These are phyloP conservation scores for Coccinonectria pachysandricola DNA, from an alignment of 2,329 filamentous ascomycete species.

Conservation along the genomic window DNA sequence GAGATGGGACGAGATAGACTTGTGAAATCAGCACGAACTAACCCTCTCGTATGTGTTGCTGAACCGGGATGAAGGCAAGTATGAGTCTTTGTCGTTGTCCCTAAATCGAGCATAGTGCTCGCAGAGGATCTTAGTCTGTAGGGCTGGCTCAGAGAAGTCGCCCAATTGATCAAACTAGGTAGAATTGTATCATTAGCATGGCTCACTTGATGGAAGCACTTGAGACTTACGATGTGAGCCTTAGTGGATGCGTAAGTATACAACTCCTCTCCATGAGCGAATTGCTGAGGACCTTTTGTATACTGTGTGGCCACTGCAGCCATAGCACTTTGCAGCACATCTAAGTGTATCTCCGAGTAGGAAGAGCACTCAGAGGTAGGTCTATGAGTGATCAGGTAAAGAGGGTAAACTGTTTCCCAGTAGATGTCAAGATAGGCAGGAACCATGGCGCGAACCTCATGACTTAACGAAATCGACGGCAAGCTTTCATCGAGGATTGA, in stretches of 20 bases:
- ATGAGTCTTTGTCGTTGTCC: constrained; percentile 36
- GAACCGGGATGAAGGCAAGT: constrained; percentile 39
- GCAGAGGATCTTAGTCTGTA: constrained; percentile 45
- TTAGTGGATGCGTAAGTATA: constrained; percentile 42
- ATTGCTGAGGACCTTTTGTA: constrained; percentile 37
- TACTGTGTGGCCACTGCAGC: constrained; percentile 46
- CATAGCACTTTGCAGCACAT: constrained; percentile 43
- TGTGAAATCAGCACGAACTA: constrained; percentile 26
- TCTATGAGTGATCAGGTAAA: constrained; percentile 42
- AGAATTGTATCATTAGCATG: constrained; percentile 8
- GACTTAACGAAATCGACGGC: constrained; percentile 26
- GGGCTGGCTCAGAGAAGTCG: constrained; percentile 38
- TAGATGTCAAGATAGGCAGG: constrained; percentile 42
- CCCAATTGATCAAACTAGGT: constrained; percentile 27
- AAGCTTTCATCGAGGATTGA: no score
- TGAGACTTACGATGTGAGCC: constrained; percentile 36
- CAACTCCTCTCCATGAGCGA: constrained; percentile 37
- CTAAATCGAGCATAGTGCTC: constrained; percentile 46
- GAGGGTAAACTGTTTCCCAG: constrained; percentile 40
- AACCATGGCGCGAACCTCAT: constrained; percentile 31
- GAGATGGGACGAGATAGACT: constrained; percentile 3
- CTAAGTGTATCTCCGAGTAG: constrained; percentile 23
- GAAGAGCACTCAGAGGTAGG: constrained; percentile 30
- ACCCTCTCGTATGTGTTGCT: constrained; percentile 43
- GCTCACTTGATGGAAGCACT: constrained; percentile 1